Evolutionary conservation across 768 basidiomycete species (phyloP), one percentile per base, ranked within the genome.

Genomic region (Lactarius deliciosus): DNA sequence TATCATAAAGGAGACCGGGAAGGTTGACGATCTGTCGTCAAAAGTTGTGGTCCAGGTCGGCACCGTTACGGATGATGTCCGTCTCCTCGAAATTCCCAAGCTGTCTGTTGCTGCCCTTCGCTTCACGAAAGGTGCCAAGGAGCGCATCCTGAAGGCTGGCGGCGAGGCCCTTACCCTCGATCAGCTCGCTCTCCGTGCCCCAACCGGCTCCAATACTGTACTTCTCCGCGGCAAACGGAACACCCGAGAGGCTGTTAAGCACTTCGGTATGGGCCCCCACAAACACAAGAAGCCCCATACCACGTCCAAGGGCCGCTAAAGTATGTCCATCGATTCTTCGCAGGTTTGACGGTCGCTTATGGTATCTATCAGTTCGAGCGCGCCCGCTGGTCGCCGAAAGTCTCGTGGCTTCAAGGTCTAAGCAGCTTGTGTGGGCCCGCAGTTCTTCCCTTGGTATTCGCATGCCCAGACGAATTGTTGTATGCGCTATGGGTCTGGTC

Each of bases 261-360:
- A 98, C 86, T 98, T 98, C 78, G 96, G 96, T 80, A 93, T 93
- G 92, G 93, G 90, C 71, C 95, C 95, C 64, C 93, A 96, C 89
- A 94, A 98, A 82, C 83, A 97, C 89, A 98, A 96, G 86, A 97
- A 96, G 82, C 97, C 97, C 57, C 91, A 94, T 82, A 92, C 95
- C 57, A 83, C 82, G 75, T 95, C 94, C 77, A 97, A 96, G 83
- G 96, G 97, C 69, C 92, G 96, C 86, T n/a, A 98, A 97, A 81
- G 88, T 89, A 73, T 50, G 79, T 75, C 40, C 36, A 7, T 15
- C 40, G 6, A 10, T n/a, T 13, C 50, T 5, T 10, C 18, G 10
- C 5, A n/a, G 4, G 9, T 30, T 10, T 28, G 22, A 43, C 1
- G 25, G 25, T 40, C 13, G 18, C 25, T 30, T 15, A 61, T 58